Evolutionary conservation across 2,329 filamentous ascomycete genomes (phyloP).

Genomic region (Arthroderma sp.): DNA sequence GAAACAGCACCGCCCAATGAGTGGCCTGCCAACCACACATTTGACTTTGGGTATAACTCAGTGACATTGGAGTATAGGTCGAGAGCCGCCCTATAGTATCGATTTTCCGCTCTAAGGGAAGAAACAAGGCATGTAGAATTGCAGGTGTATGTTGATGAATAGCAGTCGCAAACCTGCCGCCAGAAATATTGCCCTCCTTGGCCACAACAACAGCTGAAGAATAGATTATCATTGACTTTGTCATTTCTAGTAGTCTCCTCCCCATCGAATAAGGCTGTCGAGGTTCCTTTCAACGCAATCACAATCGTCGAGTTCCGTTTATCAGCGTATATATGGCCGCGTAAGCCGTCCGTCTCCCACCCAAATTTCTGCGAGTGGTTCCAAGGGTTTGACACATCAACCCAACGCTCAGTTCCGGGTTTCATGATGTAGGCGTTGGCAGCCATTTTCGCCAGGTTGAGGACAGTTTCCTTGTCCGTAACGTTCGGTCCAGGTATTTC

Average conservation of each 20-base stretch:
- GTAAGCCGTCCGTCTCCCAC: conserved; percentile 77
- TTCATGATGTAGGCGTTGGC: conserved; percentile 75
- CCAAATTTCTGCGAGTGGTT: conserved; percentile 85
- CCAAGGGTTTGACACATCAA: conserved; percentile 63
- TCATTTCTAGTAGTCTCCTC: conserved; percentile 93
- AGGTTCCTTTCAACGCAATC: conserved; percentile 86
- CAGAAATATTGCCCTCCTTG: conserved; percentile 84
- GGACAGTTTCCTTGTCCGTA: conserved; percentile 68
- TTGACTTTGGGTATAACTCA: conserved; percentile 67
- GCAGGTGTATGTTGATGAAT: conserved; percentile 72
- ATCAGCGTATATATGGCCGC: conserved; percentile 86
- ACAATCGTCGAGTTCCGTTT: conserved; percentile 74
- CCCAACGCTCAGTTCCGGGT: conserved; percentile 63
- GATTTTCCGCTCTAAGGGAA: conserved; percentile 65
- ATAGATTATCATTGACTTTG: conserved; percentile 94
- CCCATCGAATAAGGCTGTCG: conserved; percentile 85
- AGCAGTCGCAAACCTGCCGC: conserved; percentile 88
- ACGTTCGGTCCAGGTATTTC: conserved; percentile 66
- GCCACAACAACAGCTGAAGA: conserved; percentile 94
- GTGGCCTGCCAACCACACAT: conserved; percentile 83
- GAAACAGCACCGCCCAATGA: conserved; percentile 83
- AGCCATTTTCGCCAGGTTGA: conserved; percentile 78
- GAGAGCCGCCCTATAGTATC: conserved; percentile 79
- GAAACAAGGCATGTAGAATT: conserved; percentile 79
- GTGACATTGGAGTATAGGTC: conserved; percentile 90